Evolutionary conservation across 345 rosid genomes (phyloP).

Genomic region (Geranium brycei): DNA sequence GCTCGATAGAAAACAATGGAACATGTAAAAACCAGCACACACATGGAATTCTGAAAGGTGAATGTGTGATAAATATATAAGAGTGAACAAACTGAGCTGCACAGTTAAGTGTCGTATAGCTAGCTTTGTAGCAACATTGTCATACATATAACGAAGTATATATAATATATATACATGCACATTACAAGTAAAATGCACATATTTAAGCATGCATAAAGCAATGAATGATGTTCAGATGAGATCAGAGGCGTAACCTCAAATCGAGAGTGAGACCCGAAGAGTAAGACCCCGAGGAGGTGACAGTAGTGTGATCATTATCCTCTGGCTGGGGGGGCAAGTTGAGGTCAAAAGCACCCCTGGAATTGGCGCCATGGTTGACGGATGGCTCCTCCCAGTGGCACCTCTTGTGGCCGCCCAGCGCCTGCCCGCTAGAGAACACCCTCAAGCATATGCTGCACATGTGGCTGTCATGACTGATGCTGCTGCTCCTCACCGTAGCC

Average conservation of each 20-base stretch:
- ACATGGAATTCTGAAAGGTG: no score
- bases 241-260: constrained; percentile 27
- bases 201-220: background rate
- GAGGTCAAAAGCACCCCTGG: constrained; percentile 18
- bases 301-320: constrained; percentile 3
- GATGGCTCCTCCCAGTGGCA: constrained; percentile 55
- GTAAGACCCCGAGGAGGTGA: constrained; percentile 5
- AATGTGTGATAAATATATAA: no score
- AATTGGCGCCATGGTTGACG: constrained; percentile 1
- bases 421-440: constrained; percentile 32
- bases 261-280: constrained; percentile 15
- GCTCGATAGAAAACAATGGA: no score
- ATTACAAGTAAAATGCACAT: background rate
- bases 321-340: constrained; percentile 17
- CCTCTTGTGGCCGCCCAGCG: constrained; percentile 84
- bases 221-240: no score
- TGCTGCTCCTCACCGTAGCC: constrained; percentile 8
- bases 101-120: no score
- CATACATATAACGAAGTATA: no score
- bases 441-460: constrained; percentile 8
- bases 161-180: no score
- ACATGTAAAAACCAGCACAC: no score
- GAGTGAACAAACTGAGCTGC: background rate
- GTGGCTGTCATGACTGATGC: background rate
- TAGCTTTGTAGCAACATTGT: background rate